Evolutionary conservation across 225 moss, liverwort and hornwort genomes (phyloP), one percentile per base, ranked within the genome.

Genomic region (Thuidium tamariscinum): DNA sequence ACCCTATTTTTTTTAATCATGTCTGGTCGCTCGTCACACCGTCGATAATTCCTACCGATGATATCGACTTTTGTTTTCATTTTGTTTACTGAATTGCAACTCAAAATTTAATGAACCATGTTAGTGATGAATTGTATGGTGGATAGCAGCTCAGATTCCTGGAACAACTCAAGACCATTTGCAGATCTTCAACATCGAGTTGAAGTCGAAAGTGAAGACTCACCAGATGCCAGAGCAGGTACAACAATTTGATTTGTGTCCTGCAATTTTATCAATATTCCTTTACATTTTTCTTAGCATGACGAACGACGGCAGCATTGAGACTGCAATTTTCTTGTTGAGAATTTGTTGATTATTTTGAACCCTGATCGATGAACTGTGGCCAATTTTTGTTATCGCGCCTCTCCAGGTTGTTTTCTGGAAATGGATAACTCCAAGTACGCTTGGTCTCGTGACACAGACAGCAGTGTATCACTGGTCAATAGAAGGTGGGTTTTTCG

Each of bases 141-240:
- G 63, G 79, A 51, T 89, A 82, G 89, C 93, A 97, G 97, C 95
- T 91, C 94, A 94, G 89, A 95, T 91, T 77, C 94, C 94, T 64
- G 97, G 97, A 82, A 96, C 97, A 37, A 95, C 95, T 57, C 96
- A 97, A 87, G 96, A 97, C 83, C 95, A 97, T 87, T 89, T 97
- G 79, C 97, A 97, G 90, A 96, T 97, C 65, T 97, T 97, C 89
- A 97, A 97, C 81, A 97, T 97, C 64, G 97, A 96, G 92, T 93
- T 96, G 77, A 97, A 97, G 89, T 90, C 92, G 36, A 97, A 97
- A 93, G 95, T 97, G 62, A 97, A 95, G 90, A 92, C 95, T 37
- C 90, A 94, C 52, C 96, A 94, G 90, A 97, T 95, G 96, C 92
- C 93, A 86, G 97, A 97, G 93, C 97, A 97, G 95, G 97, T 95